Evolutionary conservation across 1,139 yeast genomes (phyloP), one percentile per base, ranked within the genome.

Genomic region (Zygoascus meyerae): DNA sequence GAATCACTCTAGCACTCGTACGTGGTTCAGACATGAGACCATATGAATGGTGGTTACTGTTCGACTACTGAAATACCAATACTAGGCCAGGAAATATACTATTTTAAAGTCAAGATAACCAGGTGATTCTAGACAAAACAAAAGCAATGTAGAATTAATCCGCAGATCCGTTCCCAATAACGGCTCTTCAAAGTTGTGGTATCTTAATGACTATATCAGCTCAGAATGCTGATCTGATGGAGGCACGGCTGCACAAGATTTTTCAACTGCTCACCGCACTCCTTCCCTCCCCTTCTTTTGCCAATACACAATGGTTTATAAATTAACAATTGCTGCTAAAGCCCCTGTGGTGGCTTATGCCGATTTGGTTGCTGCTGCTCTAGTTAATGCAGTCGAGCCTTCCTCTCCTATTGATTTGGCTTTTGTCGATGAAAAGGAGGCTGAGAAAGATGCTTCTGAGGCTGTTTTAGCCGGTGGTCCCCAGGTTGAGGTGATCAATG

Each of bases 271-370:
- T 18, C 30, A 11, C 8, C 15, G 30, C 18, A 5, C 18, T 11
- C 21, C 15, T 17, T 18, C 16, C 21, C 29, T 21, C 30, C 16
- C 26, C 26, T 21, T 6, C 12, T 18, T 35, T 16, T 11, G 18
- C 10, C 43, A 18, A 11, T 8, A 10, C 41, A 30, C 34, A n/a
- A 40, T 40, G 43, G 37, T 32, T 18, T 50, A 49, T 38, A 53
- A 51, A 41, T 73, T 87, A 53, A 74, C 81, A 47, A 68, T 90
- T 56, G 95, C 95, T 50, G 90, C 87, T 49, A 89, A 87, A 72
- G 95, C 96, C 7, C 85, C 85, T 35, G 73, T 77, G 45, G 80
- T 84, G 49, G 94, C 92, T 26, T 90, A 86, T 64, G 78, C 89
- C n/a, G 79, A 81, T 18, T 69, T 89, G 52, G 78, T 85, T 61